These are phyloP conservation scores for Gnaphalium uliginosum DNA, from an alignment of 129 eudicot species.

Conservation along the genomic window DNA sequence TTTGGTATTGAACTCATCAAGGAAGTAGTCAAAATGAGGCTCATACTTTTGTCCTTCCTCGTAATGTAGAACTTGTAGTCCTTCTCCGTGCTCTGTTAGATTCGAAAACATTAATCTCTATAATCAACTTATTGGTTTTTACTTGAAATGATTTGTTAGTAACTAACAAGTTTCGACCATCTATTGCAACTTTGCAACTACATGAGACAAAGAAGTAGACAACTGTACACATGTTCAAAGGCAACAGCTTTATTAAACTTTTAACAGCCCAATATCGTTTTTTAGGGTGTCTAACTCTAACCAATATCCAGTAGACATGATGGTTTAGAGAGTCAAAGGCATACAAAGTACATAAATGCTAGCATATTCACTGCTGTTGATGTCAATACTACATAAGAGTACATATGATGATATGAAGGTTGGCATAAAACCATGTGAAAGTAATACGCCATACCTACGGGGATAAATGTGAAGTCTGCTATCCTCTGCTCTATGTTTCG, in stretches of 20 bases:
- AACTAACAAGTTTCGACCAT: slow-evolving; percentile 15
- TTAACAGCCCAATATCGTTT: neutral
- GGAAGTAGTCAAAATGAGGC: slow-evolving; percentile 94
- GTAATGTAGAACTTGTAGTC: slow-evolving; percentile 89
- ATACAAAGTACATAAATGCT: slow-evolving; percentile 14
- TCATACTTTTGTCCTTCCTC: slow-evolving; percentile 95
- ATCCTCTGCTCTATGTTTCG: slow-evolving; percentile 83
- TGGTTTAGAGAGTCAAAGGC: neutral
- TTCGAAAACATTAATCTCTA: slow-evolving; percentile 22
- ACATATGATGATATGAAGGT: neutral
- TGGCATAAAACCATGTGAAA: slow-evolving; percentile 19
- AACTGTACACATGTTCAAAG: neutral
- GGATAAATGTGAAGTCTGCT: slow-evolving; percentile 88
- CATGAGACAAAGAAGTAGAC: slow-evolving; percentile 1
- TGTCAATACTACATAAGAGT: neutral
- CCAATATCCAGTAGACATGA: neutral
- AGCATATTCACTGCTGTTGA: neutral
- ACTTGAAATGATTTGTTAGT: neutral
- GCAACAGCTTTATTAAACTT: neutral
- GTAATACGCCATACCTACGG: slow-evolving; percentile 62
- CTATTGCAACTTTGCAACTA: neutral
- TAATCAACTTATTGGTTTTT: neutral
- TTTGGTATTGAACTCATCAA: slow-evolving; percentile 78
- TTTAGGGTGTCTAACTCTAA: neutral
- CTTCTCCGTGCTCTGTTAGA: slow-evolving; percentile 89